These are phyloP conservation scores for Porpolomopsis calyptriformis DNA, from an alignment of 768 basidiomycete species.

Conservation along the genomic window DNA sequence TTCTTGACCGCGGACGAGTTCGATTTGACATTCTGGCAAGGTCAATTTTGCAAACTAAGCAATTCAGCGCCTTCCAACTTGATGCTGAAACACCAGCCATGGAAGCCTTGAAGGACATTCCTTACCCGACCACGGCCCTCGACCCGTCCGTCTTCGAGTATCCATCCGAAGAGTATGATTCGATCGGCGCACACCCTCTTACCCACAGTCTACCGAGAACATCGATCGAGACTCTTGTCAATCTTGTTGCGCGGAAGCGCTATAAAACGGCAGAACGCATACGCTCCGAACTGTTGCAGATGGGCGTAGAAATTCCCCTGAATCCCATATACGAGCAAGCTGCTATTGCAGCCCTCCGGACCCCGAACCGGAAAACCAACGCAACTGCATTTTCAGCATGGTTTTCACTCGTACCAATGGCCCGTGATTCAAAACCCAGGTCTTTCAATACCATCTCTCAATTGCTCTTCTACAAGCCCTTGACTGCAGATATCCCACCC, in stretches of 20 bases:
- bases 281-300: slow-evolving; percentile 28
- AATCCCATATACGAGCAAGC: slow-evolving; percentile 27
- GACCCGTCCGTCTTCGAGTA: slow-evolving; percentile 11
- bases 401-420: slow-evolving; percentile 26
- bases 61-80: slow-evolving; percentile 2
- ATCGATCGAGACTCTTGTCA: slow-evolving; percentile 11
- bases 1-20: slow-evolving; percentile 12
- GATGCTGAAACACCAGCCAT: background rate
- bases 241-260: slow-evolving; percentile 20
- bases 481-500: slow-evolving; percentile 18
- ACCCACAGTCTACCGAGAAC: background rate
- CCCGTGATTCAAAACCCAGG: background rate
- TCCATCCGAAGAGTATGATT: slow-evolving; percentile 1
- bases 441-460: slow-evolving; percentile 16
- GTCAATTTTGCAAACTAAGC: background rate
- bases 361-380: background rate
- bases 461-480: slow-evolving; percentile 15
- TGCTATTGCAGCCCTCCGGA: slow-evolving; percentile 16
- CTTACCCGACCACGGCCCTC: slow-evolving; percentile 4
- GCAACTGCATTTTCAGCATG: slow-evolving; percentile 17
- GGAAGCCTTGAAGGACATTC: slow-evolving; percentile 4
- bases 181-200: background rate
- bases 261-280: slow-evolving; percentile 25
- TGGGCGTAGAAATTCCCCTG: slow-evolving; percentile 27
- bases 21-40: slow-evolving; percentile 11